A percentile compares a stretch with the other conserved stretches of the same genome.
Conservation (phyloP, 2,329 filamentous ascomycete species). For the Fusarium acutatum region DNA sequence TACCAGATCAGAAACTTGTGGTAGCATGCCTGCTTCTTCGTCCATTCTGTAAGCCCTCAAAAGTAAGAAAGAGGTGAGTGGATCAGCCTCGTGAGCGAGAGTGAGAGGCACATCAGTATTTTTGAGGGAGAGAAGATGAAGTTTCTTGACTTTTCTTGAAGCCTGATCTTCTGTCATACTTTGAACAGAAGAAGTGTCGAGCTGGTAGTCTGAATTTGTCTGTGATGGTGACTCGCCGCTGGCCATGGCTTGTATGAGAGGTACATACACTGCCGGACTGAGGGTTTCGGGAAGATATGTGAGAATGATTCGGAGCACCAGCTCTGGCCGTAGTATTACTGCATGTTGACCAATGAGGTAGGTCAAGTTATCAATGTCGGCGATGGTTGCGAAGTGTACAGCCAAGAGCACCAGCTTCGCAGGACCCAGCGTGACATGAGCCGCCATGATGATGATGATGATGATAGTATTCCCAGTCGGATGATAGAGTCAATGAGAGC, state of each 20-base stretch:
- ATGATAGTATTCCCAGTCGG: background rate
- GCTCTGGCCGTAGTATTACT: constrained; percentile 67
- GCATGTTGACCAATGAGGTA: constrained; percentile 65
- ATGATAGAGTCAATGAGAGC: background rate
- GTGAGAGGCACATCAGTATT: constrained; percentile 58
- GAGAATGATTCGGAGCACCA: constrained; percentile 77
- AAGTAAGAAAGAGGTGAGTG: constrained; percentile 70
- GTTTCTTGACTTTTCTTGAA: constrained; percentile 68
- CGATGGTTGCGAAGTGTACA: constrained; percentile 72
- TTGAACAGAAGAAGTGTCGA: constrained; percentile 66
- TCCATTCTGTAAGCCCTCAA: constrained; percentile 75
- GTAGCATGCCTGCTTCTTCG: constrained; percentile 74
- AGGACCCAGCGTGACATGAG: constrained; percentile 59
- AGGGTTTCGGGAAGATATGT: constrained; percentile 79
- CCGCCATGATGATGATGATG: constrained; percentile 31
- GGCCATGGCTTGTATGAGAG: constrained; percentile 67
- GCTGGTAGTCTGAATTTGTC: constrained; percentile 49
- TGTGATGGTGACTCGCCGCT: constrained; percentile 55
- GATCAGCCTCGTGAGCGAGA: constrained; percentile 59
- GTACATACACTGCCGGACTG: constrained; percentile 69
- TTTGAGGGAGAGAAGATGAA: constrained; percentile 68
- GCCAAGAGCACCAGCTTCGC: constrained; percentile 78
- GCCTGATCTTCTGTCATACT: constrained; percentile 70
- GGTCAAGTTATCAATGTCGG: constrained; percentile 70
- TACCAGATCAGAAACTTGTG: constrained; percentile 72